phyloP scores from a whole-genome alignment of 78 protist genomes.

The Anaeramoeba flamelloides region DNA sequence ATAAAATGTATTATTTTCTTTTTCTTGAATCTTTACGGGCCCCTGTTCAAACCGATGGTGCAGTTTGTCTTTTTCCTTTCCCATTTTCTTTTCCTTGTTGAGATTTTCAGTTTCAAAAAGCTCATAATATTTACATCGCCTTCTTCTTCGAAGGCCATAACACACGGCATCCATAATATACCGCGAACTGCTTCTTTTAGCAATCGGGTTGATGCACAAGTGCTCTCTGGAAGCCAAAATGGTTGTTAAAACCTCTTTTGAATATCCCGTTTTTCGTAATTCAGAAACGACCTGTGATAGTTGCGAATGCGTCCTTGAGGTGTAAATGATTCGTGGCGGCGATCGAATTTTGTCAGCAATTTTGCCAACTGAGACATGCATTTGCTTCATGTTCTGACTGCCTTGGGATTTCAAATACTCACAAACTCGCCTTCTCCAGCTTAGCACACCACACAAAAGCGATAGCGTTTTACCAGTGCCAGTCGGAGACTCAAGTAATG shows the following conservation, averaged over 20 bases:
- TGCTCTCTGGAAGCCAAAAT: constrained; percentile 30
- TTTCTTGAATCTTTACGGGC: too few species aligned
- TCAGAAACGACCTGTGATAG: constrained; percentile 21
- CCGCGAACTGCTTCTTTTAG: too few species aligned
- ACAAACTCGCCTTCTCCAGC: neutral
- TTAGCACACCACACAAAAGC: neutral
- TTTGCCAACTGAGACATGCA: too few species aligned
- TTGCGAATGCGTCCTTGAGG: constrained; percentile 37
- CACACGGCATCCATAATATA: too few species aligned
- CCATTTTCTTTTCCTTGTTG: too few species aligned
- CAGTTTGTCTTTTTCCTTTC: too few species aligned
- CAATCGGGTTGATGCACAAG: constrained; percentile 31
- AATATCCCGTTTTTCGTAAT: neutral
- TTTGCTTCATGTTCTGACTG: too few species aligned
- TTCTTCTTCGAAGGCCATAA: too few species aligned
- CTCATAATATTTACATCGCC: too few species aligned
- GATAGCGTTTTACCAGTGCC: neutral
- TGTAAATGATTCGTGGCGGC: neutral
- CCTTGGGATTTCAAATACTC: neutral
- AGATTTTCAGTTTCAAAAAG: too few species aligned
- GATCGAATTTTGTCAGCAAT: neutral
- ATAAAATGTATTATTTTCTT: too few species aligned
- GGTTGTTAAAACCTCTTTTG: constrained; percentile 3
- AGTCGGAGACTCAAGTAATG: neutral
- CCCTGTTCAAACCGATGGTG: too few species aligned